Evolutionary conservation across 768 basidiomycete species (phyloP).

Genomic region (Xerocomellus amylosporus): DNA sequence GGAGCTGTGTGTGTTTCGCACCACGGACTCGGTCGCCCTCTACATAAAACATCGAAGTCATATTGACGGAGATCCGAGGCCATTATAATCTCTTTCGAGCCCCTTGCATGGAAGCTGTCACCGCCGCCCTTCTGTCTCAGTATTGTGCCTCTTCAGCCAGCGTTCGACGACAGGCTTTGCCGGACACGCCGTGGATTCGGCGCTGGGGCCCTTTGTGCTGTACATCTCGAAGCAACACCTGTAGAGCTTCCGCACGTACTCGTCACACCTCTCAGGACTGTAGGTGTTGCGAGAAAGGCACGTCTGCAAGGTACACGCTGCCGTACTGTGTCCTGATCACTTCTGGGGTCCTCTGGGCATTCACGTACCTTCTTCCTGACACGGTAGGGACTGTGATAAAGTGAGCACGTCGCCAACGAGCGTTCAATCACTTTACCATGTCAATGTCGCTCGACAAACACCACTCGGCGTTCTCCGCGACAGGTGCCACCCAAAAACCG

Average conservation of each 20-base stretch:
- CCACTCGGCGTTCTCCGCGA: constrained; percentile 2
- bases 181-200: constrained; percentile 63
- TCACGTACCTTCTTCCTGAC: constrained; percentile 27
- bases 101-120: not conserved
- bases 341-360: not conserved
- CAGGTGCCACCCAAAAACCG: not conserved
- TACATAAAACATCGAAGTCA: not conserved
- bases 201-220: constrained; percentile 36
- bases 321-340: not conserved
- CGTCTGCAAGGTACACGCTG: constrained; percentile 62
- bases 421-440: not conserved
- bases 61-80: no score
- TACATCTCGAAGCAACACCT: constrained; percentile 62
- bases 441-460: not conserved
- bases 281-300: constrained; percentile 68
- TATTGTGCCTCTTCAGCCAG: constrained; percentile 47
- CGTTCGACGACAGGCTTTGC: constrained; percentile 47
- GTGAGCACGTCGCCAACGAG: not conserved
- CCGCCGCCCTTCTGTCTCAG: constrained; percentile 2
- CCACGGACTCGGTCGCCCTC: constrained; percentile 6
- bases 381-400: not conserved
- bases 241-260: constrained; percentile 52
- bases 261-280: constrained; percentile 58
- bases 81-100: no score
- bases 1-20: constrained; percentile 5